These are phyloP conservation scores for Russula brevipes DNA, from an alignment of 768 basidiomycete genomes.

Conservation along the genomic window DNA sequence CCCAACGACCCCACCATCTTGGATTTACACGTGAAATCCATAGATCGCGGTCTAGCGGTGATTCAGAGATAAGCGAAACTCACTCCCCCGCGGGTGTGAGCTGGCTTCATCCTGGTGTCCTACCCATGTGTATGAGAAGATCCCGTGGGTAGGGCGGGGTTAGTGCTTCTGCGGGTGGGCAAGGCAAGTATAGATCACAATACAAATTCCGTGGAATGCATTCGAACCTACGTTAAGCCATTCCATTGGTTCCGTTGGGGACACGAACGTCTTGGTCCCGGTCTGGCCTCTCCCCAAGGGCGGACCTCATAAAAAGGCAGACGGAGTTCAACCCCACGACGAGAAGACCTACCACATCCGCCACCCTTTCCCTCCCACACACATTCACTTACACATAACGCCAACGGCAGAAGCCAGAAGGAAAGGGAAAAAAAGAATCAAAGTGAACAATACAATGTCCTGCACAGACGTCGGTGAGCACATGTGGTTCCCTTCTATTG, in stretches of 20 bases:
- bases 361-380: neutral
- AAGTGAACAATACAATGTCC: constrained; percentile 1
- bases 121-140: too few relatives aligned
- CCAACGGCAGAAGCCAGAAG: neutral
- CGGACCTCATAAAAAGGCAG: constrained; percentile 1
- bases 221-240: neutral
- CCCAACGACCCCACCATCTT: neutral
- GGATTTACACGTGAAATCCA: neutral
- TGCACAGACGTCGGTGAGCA: constrained; percentile 8
- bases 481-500: neutral
- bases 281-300: neutral
- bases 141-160: neutral
- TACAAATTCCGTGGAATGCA: constrained; percentile 1
- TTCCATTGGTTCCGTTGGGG: neutral
- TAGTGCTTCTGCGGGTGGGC: neutral
- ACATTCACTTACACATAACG: neutral
- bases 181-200: neutral
- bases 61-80: neutral
- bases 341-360: neutral
- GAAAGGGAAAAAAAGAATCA: neutral
- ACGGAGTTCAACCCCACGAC: neutral
- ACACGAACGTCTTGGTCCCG: neutral
- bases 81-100: too few relatives aligned
- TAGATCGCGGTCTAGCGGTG: too few relatives aligned
- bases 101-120: neutral